Base-by-base conservation (phyloP, 495 filamentous ascomycete genomes). In the Hypoxylon perforatum region DNA sequence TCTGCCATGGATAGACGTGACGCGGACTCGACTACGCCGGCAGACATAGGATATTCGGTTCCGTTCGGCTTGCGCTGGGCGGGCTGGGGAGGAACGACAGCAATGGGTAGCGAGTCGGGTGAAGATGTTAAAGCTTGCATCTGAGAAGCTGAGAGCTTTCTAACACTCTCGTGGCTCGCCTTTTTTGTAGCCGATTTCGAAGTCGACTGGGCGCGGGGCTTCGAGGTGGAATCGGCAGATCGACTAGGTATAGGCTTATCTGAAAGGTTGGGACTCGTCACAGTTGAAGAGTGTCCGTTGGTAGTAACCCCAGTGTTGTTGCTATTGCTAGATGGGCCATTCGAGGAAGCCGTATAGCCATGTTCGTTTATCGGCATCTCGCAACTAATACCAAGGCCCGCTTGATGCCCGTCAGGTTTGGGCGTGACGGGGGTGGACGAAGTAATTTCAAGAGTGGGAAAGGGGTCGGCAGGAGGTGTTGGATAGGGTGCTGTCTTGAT, bases 121-220 rank as follows among this genome's bases (percentile, higher is more conserved):
- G 85, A 81, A 5, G 80, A 76, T 0, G 84, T 82, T 38, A 88
- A 69, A 38, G 83, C 82, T 30, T 84, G 76, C 30, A 88, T 82
- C 74, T 87, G 81, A 57, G 78, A 81, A 0, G 85, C 84, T 0
- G 85, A 87, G 23, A 88, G 80, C 39, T 85, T 84, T 54, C 85
- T 71, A 25, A 82, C 72, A 44, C 76, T 81, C 35, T 75, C 76
- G 17, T 75, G 74, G 48, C 70, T 73, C 57, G 72, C 72, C 28
- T 74, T 77, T 67, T 76, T 81, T 1, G 60, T 57, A 39, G 65
- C 65, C 2, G 65, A 57, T 38, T 69, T 72, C 11, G 57, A 60
- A 12, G 15, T 18, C 8, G 66, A 72, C 46, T 61, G 70, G 5
- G 72, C 54, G 44, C 72, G 66, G 21, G 66, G 45, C 41, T 73